phyloP scores from a whole-genome alignment of 257 asterid genomes.

The Ajuga chamaepitys region DNA sequence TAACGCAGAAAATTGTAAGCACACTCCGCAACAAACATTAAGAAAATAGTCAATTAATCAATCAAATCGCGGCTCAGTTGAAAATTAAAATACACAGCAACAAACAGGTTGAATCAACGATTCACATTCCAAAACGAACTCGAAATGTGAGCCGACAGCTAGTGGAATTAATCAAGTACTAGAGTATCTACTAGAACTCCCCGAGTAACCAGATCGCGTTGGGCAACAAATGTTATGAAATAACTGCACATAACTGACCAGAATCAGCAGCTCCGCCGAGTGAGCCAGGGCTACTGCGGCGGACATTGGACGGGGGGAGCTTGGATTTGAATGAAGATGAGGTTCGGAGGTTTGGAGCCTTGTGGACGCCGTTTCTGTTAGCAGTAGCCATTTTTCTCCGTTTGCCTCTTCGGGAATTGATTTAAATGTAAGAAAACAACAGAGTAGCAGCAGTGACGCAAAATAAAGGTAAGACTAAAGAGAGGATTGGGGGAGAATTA shows the following conservation, averaged over 20 bases:
- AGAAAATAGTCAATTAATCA: neutral
- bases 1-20: neutral
- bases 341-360: constrained; percentile 50
- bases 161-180: constrained; percentile 5
- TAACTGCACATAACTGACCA: constrained; percentile 40
- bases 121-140: constrained; percentile 14
- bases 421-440: constrained; percentile 4
- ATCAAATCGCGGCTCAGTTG: neutral
- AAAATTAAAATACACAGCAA: neutral
- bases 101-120: neutral
- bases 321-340: constrained; percentile 88
- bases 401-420: neutral
- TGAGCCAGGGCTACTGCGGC: constrained; percentile 59
- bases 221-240: neutral
- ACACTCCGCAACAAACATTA: neutral
- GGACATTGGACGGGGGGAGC: constrained; percentile 51
- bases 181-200: neutral
- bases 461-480: neutral
- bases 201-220: constrained; percentile 32
- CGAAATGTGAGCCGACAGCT: constrained; percentile 8
- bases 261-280: constrained; percentile 42
- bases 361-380: constrained; percentile 61
- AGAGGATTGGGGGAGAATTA: constrained; percentile 2
- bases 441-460: neutral
- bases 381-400: constrained; percentile 47